Evolutionary conservation across 176 grass and related monocot genomes (phyloP).

Genomic region (Aegilops sharonensis): DNA sequence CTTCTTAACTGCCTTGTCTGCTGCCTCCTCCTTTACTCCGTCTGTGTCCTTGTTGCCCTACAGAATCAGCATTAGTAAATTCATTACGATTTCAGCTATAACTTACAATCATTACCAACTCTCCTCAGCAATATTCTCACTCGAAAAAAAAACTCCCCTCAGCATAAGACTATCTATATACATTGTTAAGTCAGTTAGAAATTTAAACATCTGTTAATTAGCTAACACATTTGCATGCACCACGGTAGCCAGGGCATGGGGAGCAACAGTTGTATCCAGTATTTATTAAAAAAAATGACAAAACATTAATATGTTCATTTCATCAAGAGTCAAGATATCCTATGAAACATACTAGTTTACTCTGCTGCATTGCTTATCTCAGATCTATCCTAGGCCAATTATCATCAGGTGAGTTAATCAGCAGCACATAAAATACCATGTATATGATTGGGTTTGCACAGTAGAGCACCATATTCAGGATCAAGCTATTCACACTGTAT

Average conservation of each 20-base stretch:
- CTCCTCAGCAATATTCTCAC: background rate
- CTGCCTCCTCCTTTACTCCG: constrained; percentile 27
- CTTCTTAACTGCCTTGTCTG: constrained; percentile 53
- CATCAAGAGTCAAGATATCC: background rate
- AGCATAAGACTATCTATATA: background rate
- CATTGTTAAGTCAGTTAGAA: background rate
- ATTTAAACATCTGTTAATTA: constrained; percentile 21
- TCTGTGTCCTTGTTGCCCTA: constrained; percentile 40
- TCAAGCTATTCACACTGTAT: constrained; percentile 19
- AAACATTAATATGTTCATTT: background rate
- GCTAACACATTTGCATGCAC: background rate
- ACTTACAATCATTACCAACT: background rate
- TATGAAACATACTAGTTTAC: background rate
- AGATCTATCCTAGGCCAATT: constrained; percentile 4
- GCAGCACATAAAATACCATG: constrained; percentile 7
- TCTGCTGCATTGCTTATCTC: background rate
- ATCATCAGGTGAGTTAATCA: background rate
- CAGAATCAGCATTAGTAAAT: constrained; percentile 11
- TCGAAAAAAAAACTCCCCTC: background rate
- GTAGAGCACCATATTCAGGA: constrained; percentile 1
- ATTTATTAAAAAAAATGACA: background rate
- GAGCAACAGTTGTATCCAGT: background rate
- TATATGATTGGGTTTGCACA: constrained; percentile 7
- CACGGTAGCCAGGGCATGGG: background rate
- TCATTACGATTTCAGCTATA: background rate